phyloP scores from a whole-genome alignment of 345 rosid species.

The Bruguiera gymnorhiza region DNA sequence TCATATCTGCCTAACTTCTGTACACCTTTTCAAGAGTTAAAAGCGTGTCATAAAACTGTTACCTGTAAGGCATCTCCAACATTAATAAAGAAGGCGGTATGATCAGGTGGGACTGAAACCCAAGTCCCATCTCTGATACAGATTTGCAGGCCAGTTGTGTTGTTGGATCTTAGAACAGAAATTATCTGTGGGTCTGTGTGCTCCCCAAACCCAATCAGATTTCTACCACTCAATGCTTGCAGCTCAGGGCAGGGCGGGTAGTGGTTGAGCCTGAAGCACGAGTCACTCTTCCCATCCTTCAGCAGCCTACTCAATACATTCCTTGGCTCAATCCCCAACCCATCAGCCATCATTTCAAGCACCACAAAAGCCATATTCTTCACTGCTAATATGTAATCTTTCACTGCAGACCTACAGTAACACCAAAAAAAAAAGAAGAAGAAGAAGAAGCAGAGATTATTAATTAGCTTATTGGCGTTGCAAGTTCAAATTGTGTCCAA shows the following conservation, averaged over 20 bases:
- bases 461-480: background rate
- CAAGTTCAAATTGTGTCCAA: background rate
- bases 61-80: constrained; percentile 63
- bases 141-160: constrained; percentile 56
- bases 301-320: constrained; percentile 30
- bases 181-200: constrained; percentile 70
- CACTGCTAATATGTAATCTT: constrained; percentile 33
- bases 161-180: constrained; percentile 54
- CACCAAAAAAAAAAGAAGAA: no score
- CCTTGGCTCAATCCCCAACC: constrained; percentile 29
- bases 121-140: constrained; percentile 46
- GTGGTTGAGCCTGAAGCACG: constrained; percentile 52
- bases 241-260: constrained; percentile 48
- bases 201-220: constrained; percentile 56
- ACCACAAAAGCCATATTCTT: constrained; percentile 29
- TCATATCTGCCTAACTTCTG: no score
- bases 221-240: constrained; percentile 37
- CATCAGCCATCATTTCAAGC: constrained; percentile 34
- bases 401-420: constrained; percentile 24
- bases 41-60: background rate
- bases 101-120: constrained; percentile 57
- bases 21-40: no score
- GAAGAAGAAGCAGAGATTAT: background rate
- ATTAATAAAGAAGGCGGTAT: constrained; percentile 43
- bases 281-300: constrained; percentile 39